These are phyloP conservation scores for Jamesozyma lodderae DNA, from an alignment of 805 yeast species.

Conservation along the genomic window DNA sequence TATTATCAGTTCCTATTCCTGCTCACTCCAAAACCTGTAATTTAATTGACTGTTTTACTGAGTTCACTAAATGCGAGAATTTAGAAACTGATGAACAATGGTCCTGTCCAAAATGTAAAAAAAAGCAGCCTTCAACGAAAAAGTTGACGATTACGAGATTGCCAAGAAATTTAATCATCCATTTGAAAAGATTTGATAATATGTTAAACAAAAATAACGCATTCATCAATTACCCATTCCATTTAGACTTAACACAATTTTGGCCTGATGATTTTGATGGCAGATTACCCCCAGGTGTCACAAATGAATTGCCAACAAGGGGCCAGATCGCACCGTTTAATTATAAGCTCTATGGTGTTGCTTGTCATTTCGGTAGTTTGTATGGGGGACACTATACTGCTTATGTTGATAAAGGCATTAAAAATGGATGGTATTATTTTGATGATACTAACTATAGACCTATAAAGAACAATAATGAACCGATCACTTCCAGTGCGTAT, in stretches of 20 bases:
- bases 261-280: slow-evolving; percentile 43
- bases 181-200: slow-evolving; percentile 69
- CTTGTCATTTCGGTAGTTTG: slow-evolving; percentile 74
- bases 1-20: slow-evolving; percentile 75
- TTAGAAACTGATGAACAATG: slow-evolving; percentile 76
- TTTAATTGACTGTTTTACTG: slow-evolving; percentile 62
- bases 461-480: slow-evolving; percentile 41
- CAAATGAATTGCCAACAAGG: slow-evolving; percentile 47
- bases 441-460: slow-evolving; percentile 68
- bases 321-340: slow-evolving; percentile 76
- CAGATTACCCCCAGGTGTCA: slow-evolving; percentile 18
- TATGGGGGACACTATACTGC: slow-evolving; percentile 87
- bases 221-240: slow-evolving; percentile 58
- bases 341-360: slow-evolving; percentile 71
- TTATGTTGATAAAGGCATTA: slow-evolving; percentile 54
- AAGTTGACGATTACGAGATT: slow-evolving; percentile 65
- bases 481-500: slow-evolving; percentile 68
- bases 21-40: slow-evolving; percentile 26
- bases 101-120: slow-evolving; percentile 72
- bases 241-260: slow-evolving; percentile 57
- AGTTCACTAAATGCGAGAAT: slow-evolving; percentile 67
- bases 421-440: slow-evolving; percentile 67
- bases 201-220: slow-evolving; percentile 46
- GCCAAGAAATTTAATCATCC: slow-evolving; percentile 71
- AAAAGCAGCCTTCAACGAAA: slow-evolving; percentile 57